Percentiles rank a stretch among this genome's conserved stretches.
Conservation (phyloP, 192 early-diverging fungal genomes). For the Gryganskiella cystojenkinii region DNA sequence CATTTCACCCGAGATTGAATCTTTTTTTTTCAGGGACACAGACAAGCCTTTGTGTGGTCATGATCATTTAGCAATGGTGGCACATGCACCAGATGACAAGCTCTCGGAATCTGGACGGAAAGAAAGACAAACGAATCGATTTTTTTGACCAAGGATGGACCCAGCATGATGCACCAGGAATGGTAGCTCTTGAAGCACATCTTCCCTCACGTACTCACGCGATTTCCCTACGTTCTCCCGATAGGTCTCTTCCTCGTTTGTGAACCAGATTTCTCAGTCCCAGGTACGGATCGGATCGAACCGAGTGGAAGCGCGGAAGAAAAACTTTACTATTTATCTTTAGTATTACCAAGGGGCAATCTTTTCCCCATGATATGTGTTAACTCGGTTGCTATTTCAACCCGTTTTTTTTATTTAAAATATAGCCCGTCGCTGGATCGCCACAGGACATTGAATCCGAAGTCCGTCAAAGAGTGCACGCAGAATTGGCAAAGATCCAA, state of each 20-base stretch:
- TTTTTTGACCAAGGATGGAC: not conserved
- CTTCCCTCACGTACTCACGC: not conserved
- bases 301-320: not conserved
- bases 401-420: not conserved
- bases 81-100: too few relatives aligned
- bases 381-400: not conserved
- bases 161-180: too few relatives aligned
- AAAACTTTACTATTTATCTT: not conserved
- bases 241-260: conserved; percentile 45
- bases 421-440: conserved; percentile 25
- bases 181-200: too few relatives aligned
- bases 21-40: too few relatives aligned
- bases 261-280: conserved; percentile 32
- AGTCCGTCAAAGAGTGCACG: conserved; percentile 48
- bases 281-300: conserved; percentile 26
- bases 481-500: conserved; percentile 42
- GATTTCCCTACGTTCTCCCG: not conserved
- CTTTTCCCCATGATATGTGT: not conserved
- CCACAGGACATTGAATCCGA: conserved; percentile 40
- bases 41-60: too few relatives aligned
- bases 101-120: too few relatives aligned
- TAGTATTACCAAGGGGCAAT: not conserved
- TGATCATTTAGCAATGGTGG: too few relatives aligned
- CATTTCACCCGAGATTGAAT: not conserved
- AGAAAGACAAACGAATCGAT: too few relatives aligned